These are phyloP conservation scores for Arthrobotrys iridis DNA, from an alignment of 2,329 filamentous ascomycete species.

Conservation along the genomic window DNA sequence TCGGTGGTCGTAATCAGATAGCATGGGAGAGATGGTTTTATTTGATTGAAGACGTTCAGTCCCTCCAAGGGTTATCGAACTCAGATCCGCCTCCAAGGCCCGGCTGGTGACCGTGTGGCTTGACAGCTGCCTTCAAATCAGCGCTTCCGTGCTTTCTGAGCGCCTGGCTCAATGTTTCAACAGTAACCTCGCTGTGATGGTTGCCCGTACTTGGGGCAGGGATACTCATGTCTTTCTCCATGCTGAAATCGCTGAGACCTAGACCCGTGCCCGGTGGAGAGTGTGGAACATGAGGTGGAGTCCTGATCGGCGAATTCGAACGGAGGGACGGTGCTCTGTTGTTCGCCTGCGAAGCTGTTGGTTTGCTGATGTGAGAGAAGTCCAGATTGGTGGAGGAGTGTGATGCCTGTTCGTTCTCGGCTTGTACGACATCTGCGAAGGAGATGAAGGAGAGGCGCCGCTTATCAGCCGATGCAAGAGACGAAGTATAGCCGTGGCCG, in stretches of 20 bases:
- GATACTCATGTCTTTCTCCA: constrained; percentile 54
- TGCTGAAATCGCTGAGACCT: constrained; percentile 48
- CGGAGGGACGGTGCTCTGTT: constrained; percentile 53
- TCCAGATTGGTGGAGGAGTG: constrained; percentile 62
- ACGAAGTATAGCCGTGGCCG: constrained; percentile 41
- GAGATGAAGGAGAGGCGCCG: constrained; percentile 92
- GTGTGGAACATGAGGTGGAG: constrained; percentile 52
- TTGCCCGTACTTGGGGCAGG: constrained; percentile 36
- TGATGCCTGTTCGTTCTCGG: constrained; percentile 72
- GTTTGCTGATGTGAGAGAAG: constrained; percentile 42
- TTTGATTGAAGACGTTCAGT: constrained; percentile 11
- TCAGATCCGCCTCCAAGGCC: constrained; percentile 9
- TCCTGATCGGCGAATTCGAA: constrained; percentile 52
- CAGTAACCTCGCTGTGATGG: constrained; percentile 67
- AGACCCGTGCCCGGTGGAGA: constrained; percentile 43
- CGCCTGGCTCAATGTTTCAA: constrained; percentile 94
- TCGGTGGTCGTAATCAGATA: not conserved
- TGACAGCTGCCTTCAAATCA: constrained; percentile 68
- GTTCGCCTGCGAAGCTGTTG: constrained; percentile 10
- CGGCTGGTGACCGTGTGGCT: constrained; percentile 18
- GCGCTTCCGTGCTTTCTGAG: constrained; percentile 84
- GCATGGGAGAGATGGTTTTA: too few relatives aligned
- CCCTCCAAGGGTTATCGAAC: constrained; percentile 50
- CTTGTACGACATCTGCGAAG: constrained; percentile 93
- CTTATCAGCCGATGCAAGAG: constrained; percentile 54